Percentiles rank a stretch among this genome's conserved stretches.
phyloP scores from a whole-genome alignment of 805 yeast species.

The Dipodascus albidus region DNA sequence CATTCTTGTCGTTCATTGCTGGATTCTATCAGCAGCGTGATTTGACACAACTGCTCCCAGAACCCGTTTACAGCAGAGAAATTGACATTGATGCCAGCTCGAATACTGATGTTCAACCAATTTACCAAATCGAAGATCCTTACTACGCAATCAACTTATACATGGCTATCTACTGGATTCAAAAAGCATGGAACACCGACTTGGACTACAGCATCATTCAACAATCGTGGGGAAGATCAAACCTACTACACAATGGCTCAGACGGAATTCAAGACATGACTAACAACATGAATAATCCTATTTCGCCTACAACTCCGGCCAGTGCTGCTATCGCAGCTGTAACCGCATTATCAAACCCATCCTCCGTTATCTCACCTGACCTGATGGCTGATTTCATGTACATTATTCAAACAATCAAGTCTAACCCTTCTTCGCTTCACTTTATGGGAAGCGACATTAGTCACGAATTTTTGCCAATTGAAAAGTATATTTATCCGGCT shows the following conservation, averaged over 20 bases:
- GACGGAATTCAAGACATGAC: background rate
- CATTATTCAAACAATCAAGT: background rate
- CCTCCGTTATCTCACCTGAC: background rate
- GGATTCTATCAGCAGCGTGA: background rate
- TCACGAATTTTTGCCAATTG: background rate
- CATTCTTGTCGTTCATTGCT: background rate
- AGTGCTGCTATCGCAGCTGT: background rate
- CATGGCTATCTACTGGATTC: background rate
- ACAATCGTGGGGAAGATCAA: background rate
- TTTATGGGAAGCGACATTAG: background rate
- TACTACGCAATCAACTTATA: background rate
- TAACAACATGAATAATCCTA: background rate
- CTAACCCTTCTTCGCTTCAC: background rate
- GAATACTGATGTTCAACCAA: background rate
- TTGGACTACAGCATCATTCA: background rate
- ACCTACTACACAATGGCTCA: background rate
- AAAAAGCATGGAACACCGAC: background rate
- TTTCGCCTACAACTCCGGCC: background rate
- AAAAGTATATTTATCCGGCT: background rate
- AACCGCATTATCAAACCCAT: background rate
- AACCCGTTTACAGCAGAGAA: background rate
- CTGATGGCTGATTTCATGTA: background rate
- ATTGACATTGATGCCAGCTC: background rate
- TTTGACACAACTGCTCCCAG: background rate
- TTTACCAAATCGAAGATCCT: background rate